phyloP scores from a whole-genome alignment of 768 basidiomycete genomes.

The Russula foetens region DNA sequence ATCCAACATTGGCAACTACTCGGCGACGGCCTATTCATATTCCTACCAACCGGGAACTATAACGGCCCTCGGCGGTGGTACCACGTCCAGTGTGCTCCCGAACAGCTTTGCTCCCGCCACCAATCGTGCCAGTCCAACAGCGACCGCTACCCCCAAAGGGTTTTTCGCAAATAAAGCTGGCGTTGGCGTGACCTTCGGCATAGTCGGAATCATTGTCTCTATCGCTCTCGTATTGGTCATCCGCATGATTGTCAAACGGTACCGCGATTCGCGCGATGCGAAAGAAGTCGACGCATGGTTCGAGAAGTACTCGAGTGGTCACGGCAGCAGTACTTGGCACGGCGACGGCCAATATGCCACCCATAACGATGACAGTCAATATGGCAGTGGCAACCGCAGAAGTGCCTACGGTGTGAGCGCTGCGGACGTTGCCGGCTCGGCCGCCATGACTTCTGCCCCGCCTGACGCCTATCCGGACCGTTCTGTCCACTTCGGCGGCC shows the following conservation, averaged over 20 bases:
- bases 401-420: not conserved
- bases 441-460: not conserved
- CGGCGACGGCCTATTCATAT: too few species aligned
- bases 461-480: constrained; percentile 17
- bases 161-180: constrained; percentile 17
- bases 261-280: not conserved
- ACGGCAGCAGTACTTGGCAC: too few species aligned
- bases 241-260: not conserved
- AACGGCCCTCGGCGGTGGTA: too few species aligned
- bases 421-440: not conserved
- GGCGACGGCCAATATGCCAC: too few species aligned
- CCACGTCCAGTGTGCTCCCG: too few species aligned
- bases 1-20: not conserved
- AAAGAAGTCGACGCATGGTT: constrained; percentile 3
- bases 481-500: constrained; percentile 9
- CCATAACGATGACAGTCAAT: too few species aligned
- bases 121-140: too few species aligned
- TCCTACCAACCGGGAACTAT: too few species aligned
- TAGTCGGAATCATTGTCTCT: constrained; percentile 17
- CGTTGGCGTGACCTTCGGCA: constrained; percentile 23
- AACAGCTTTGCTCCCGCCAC: too few species aligned
- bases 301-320: constrained; percentile 7
- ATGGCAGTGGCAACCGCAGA: too few species aligned
- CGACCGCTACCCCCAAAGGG: not conserved
- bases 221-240: not conserved